These are phyloP conservation scores for Termitomyces sp. DNA, from an alignment of 768 basidiomycete genomes.

Conservation along the genomic window DNA sequence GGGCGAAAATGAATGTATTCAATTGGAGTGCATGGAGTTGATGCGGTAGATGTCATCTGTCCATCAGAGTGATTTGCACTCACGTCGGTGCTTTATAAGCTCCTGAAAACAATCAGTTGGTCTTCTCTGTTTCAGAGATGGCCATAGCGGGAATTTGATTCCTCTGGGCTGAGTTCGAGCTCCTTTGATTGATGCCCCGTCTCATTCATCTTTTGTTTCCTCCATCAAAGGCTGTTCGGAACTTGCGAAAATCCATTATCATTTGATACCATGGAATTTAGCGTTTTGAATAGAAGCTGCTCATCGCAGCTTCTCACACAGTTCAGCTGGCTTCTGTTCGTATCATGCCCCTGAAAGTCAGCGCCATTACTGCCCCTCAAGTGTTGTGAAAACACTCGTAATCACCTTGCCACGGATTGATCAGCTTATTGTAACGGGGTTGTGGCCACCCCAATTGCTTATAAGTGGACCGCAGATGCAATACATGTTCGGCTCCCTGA, in stretches of 20 bases:
- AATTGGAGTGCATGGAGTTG: neutral
- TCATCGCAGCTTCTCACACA: slow-evolving; percentile 2
- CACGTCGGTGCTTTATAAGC: neutral
- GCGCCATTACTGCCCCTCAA: neutral
- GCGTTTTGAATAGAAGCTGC: neutral
- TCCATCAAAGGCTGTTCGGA: slow-evolving; percentile 4
- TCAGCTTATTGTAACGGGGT: neutral
- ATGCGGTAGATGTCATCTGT: slow-evolving; percentile 1
- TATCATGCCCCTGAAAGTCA: slow-evolving; percentile 7
- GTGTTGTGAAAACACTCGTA: slow-evolving; percentile 7
- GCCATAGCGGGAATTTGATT: neutral
- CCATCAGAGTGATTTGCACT: slow-evolving; percentile 1
- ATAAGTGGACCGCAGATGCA: neutral
- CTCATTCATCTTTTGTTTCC: neutral
- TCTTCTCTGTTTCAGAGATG: slow-evolving; percentile 11
- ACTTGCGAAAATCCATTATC: neutral
- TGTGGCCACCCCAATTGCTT: slow-evolving; percentile 1
- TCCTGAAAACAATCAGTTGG: slow-evolving; percentile 9
- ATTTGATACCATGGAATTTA: neutral
- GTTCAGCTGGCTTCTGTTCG: neutral
- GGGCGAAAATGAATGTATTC: neutral
- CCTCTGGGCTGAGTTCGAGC: neutral
- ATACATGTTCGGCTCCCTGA: slow-evolving; percentile 8
- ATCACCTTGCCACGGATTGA: slow-evolving; percentile 10
- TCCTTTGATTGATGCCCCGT: slow-evolving; percentile 13